phyloP scores from a whole-genome alignment of 805 yeast genomes.

The Lachancea kluyveri region DNA sequence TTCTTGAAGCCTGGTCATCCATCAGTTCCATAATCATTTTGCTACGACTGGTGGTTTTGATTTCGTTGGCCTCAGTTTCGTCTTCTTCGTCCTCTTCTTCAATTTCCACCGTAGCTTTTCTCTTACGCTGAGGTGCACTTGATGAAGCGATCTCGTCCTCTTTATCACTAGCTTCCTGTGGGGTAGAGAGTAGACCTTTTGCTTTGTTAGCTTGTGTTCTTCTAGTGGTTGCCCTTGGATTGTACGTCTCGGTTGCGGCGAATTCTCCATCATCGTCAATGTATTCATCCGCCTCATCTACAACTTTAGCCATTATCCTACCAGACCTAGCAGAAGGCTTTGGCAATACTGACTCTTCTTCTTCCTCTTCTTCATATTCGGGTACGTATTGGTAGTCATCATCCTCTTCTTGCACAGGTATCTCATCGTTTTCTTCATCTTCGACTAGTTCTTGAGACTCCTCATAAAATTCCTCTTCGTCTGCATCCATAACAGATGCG shows the following conservation, averaged over 20 bases:
- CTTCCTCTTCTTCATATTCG: constrained; percentile 14
- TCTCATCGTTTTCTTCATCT: constrained; percentile 8
- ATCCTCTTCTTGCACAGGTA: constrained; percentile 7
- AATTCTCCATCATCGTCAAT: constrained; percentile 12
- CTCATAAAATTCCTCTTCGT: constrained; percentile 15
- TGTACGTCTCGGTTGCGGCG: background rate
- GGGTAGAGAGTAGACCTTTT: no score
- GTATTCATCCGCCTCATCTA: constrained; percentile 6
- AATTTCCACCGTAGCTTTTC: no score
- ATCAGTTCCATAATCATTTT: constrained; percentile 10
- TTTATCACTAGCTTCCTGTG: constrained; percentile 14
- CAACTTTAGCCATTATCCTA: constrained; percentile 1
- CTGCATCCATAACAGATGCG: no score
- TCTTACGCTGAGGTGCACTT: no score
- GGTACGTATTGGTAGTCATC: constrained; percentile 10
- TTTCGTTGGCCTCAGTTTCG: constrained; percentile 1
- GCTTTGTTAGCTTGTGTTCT: no score
- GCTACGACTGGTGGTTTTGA: constrained; percentile 7
- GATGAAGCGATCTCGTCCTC: no score
- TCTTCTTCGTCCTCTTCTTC: constrained; percentile 18
- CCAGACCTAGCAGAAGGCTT: no score
- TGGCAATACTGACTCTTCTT: no score
- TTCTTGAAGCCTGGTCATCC: constrained; percentile 12
- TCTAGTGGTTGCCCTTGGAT: no score
- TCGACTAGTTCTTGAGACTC: constrained; percentile 12